Evolutionary conservation across 257 asterid genomes (phyloP), one percentile per base, ranked within the genome.

Genomic region (Penstemon newberryi): DNA sequence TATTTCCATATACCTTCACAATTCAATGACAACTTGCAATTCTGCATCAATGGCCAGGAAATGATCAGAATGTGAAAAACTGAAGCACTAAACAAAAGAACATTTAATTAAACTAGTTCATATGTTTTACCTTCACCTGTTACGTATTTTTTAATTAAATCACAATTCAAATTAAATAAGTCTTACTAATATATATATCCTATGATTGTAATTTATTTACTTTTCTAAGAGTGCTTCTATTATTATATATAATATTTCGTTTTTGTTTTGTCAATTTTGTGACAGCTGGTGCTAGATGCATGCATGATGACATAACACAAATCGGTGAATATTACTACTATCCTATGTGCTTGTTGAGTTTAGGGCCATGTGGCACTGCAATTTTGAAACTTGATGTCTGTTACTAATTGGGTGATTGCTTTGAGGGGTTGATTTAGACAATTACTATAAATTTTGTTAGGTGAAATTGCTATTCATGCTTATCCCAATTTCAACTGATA

Each of bases 401-500:
- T 43, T 7, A 59, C 5, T 19, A 56, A 5, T 57, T 56, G 46
- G 66, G 57, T n/a, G 52, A 46, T 38, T 49, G n/a, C 63, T 56
- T 38, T 40, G 40, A 68, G 70, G 74, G 71, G 25, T 40, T 36
- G 39, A 47, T 40, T 7, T 65, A 38, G 6, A 7, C 64, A 42
- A 63, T 50, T 47, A 12, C 9, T 39, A 73, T 73, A 73, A n/a
- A 60, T 59, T 62, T 58, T 56, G 77, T 75, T 70, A 56, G 83
- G 77, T 78, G 77, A 43, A 43, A 66, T 66, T 58, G 57, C 77
- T 5, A 60, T 68, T 68, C 78, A 64, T 72, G 58, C 51, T 56
- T 51, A 77, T 77, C 75, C 18, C 68, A 44, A 66, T 45, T 18
- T 52, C 73, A 70, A 51, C 69, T 54, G 2, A 2, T 25, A 25